These are phyloP conservation scores for Schwanniomyces pseudopolymorphus DNA, from an alignment of 805 yeast species.

Conservation along the genomic window DNA sequence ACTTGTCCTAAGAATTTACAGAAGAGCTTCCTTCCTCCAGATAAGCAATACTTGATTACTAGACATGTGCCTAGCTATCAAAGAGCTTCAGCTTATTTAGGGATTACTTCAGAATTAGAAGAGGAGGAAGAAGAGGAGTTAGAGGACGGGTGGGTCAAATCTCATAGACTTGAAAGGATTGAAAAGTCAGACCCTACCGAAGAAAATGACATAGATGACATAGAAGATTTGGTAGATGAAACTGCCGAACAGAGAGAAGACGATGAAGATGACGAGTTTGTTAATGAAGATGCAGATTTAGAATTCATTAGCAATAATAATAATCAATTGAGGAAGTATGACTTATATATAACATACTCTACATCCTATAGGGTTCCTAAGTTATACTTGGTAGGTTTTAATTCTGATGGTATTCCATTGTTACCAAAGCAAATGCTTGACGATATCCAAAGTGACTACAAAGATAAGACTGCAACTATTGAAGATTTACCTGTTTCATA, in stretches of 20 bases:
- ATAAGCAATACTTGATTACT: constrained; percentile 86
- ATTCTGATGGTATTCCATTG: constrained; percentile 79
- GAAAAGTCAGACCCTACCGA: constrained; percentile 14
- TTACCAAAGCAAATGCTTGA: constrained; percentile 91
- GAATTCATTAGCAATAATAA: constrained; percentile 29
- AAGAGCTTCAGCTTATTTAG: constrained; percentile 60
- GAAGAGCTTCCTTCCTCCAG: constrained; percentile 75
- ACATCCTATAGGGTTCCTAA: constrained; percentile 96
- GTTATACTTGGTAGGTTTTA: constrained; percentile 86
- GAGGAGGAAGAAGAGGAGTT: constrained; percentile 32
- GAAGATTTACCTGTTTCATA: constrained; percentile 85
- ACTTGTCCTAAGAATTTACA: constrained; percentile 31
- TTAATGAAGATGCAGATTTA: constrained; percentile 30
- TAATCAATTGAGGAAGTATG: constrained; percentile 66
- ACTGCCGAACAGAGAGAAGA: constrained; percentile 29
- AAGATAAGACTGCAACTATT: constrained; percentile 94
- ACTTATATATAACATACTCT: constrained; percentile 86
- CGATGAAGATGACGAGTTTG: constrained; percentile 23
- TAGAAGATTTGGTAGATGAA: constrained; percentile 47
- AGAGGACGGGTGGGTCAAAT: constrained; percentile 63
- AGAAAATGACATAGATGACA: constrained; percentile 35
- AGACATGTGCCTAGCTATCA: constrained; percentile 84
- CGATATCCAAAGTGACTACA: constrained; percentile 87
- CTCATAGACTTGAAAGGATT: constrained; percentile 17
- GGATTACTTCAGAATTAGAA: constrained; percentile 38